Evolutionary conservation across 2,329 filamentous ascomycete species (phyloP), one percentile per base, ranked within the genome.

Genomic region (Pseudocercospora crystallina): DNA sequence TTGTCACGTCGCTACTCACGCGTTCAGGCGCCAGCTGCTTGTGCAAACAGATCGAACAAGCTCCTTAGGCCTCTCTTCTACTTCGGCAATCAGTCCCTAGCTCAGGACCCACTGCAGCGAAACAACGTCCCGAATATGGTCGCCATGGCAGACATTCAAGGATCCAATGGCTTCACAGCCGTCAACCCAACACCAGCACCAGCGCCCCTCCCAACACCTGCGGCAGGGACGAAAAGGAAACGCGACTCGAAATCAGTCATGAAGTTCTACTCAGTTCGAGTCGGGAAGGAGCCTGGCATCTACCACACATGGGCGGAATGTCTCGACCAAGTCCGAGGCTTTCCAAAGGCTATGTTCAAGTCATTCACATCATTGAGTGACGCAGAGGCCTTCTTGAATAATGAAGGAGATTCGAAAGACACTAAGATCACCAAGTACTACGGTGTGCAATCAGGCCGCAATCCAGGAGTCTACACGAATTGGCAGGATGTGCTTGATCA

Each of bases 331-430:
- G 78, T 84, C 40, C 80, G 75, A 43, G 83, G 83, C 15, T 82
- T 77, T 61, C 63, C 65, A 79, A 83, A 67, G 64, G 71, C 59
- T 65, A 69, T 54, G 51, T 70, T 87, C 76, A 92, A 94, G 73
- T 89, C 87, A 1, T 96, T 96, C 66, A 73, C 78, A 8, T 83
- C 80, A 0, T 75, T 79, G 51, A 80, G 84, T 56, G 90, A 96
- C 53, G 92, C 92, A n/a, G 80, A 87, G 62, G 83, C 82, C 2
- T 96, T 89, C 66, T 77, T 89, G 20, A 87, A 88, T 40, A 79
- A 78, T 58, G 78, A 79, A 49, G 56, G 58, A 11, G 50, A 45
- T 14, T 49, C 45, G 8, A 45, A 38, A 7, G 56, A 50, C 5
- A 52, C 57, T 9, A 62, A 54, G 42, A 50, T 51, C 30, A 58